Conservation (phyloP, 805 yeast species). For the Babjeviella inositovora region DNA sequence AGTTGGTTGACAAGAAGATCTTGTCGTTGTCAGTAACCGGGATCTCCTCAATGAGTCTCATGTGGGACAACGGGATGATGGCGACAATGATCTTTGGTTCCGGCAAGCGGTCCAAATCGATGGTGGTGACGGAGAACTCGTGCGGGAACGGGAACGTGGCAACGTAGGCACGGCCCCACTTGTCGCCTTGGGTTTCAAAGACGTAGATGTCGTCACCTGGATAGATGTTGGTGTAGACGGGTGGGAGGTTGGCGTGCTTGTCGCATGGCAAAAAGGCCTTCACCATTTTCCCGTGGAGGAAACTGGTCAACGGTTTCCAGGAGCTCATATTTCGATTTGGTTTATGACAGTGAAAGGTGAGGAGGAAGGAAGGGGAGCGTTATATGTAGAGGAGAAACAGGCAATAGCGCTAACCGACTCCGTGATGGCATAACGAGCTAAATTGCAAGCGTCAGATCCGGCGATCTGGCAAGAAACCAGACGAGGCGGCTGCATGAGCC, state of each 20-base stretch:
- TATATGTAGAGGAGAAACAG: too few relatives aligned
- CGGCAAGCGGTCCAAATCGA: slow-evolving; percentile 48
- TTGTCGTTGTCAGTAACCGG: slow-evolving; percentile 10
- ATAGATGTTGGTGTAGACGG: slow-evolving; percentile 34
- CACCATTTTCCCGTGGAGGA: slow-evolving; percentile 24
- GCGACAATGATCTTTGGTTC: slow-evolving; percentile 34
- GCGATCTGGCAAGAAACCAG: too few relatives aligned
- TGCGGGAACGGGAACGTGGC: slow-evolving; percentile 54
- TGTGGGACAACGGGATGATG: slow-evolving; percentile 44
- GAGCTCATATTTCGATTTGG: slow-evolving; percentile 1
- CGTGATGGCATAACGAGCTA: too few relatives aligned
- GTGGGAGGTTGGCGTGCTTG: slow-evolving; percentile 10
- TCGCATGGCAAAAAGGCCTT: slow-evolving; percentile 29
- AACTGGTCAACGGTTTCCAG: slow-evolving; percentile 33
- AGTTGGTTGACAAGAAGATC: too few relatives aligned
- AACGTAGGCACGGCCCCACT: slow-evolving; percentile 74
- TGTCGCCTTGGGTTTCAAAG: slow-evolving; percentile 42
- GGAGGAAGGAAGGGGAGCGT: too few relatives aligned
- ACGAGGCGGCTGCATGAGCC: too few relatives aligned
- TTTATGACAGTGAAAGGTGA: too few relatives aligned
- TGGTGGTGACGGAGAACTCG: slow-evolving; percentile 46
- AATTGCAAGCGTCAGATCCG: too few relatives aligned
- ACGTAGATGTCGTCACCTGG: slow-evolving; percentile 70
- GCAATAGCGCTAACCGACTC: too few relatives aligned
- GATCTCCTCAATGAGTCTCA: slow-evolving; percentile 23